Base-by-base conservation (phyloP, 2,329 filamentous ascomycete species). In the Apiospora marii region DNA sequence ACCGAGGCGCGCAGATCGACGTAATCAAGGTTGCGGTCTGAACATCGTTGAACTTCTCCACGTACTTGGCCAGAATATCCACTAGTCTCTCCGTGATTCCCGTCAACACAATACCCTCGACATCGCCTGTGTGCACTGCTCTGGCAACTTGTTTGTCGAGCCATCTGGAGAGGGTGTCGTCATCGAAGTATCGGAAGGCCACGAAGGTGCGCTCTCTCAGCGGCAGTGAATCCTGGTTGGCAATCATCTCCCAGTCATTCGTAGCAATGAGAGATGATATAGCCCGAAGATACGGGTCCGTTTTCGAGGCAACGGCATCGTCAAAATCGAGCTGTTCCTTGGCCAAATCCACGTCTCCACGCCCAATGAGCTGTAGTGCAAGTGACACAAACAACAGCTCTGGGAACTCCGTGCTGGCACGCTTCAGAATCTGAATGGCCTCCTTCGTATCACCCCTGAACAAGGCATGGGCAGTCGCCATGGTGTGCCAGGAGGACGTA, bases 11-110 rank as follows among this genome's bases (percentile, higher is more conserved):
- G 76, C 92, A 93, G 80, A 93, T 91, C 16, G 92, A 92, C 72
- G 93, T 89, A 73, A 94, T 89, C 1, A 96, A 86, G 0, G 93
- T 92, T 1, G 93, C 92, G 1, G 93, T 95, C 82, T 97, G 94
- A 34, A 94, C 87, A 80, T 96, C 94, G 78, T 91, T 88, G 80
- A 92, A 94, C 76, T 92, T 92, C 76, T 92, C 87, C 67, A 96
- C 88, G 81, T 95, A 94, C 69, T 90, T 89, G 74, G 93, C 92
- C 73, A 96, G 89, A 24, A 96, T 89, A 79, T 95, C 92, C 72
- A 95, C 91, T 70, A 92, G 87, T 70, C 86, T 85, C 75, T 94
- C 92, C 3, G 91, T 91, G 73, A 97, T 91, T 49, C 94, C 94
- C 0, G 93, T 94, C 16, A 97, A 87, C 3, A 95, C 89, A 53